Evolutionary conservation across 345 rosid species (phyloP).

Genomic region (Schrenkiella parvula): DNA sequence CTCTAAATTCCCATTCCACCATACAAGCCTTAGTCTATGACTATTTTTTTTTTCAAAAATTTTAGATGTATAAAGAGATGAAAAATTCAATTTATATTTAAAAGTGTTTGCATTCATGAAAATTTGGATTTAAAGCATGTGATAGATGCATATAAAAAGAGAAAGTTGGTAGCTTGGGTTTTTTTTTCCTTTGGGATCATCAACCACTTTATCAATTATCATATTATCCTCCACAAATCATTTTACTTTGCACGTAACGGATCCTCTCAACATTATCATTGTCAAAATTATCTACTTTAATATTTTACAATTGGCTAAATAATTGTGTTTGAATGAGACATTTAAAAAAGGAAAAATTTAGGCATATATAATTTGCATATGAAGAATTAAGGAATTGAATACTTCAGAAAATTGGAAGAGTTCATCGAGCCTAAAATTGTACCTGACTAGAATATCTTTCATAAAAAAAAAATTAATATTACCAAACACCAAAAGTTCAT

Average conservation of each 20-base stretch:
- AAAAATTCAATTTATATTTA: neutral
- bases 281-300: neutral
- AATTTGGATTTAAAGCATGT: conserved; percentile 24
- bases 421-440: neutral
- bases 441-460: neutral
- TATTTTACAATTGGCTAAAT: conserved; percentile 1
- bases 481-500: neutral
- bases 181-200: conserved; percentile 30
- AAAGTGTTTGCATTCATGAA: conserved; percentile 12
- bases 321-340: neutral
- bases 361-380: neutral
- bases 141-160: conserved; percentile 20
- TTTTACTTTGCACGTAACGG: conserved; percentile 26
- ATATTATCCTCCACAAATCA: conserved; percentile 20
- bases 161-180: conserved; percentile 26
- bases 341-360: too few species aligned
- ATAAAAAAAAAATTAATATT: neutral
- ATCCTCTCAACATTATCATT: conserved; percentile 20
- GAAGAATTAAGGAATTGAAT: neutral
- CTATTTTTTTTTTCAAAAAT: neutral
- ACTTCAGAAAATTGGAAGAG: neutral
- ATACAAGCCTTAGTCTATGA: neutral
- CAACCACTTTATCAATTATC: conserved; percentile 28
- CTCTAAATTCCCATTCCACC: neutral
- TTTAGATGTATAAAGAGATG: neutral